These are phyloP conservation scores for Pythium coloratum DNA, from an alignment of 352 stramenopile species.

Conservation along the genomic window DNA sequence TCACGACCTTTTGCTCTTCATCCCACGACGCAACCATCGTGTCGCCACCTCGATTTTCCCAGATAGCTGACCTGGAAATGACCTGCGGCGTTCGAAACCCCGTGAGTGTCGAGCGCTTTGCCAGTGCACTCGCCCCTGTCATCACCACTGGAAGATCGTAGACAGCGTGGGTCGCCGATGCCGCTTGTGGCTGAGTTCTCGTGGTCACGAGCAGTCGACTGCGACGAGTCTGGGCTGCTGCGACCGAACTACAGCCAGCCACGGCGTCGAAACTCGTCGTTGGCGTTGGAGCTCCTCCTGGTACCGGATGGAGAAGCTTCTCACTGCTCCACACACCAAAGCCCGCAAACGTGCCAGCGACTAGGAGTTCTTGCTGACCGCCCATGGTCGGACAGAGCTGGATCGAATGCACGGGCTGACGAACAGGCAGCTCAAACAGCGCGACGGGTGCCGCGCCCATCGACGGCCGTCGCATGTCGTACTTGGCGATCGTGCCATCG, in stretches of 20 bases:
- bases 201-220: slow-evolving; percentile 19
- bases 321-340: slow-evolving; percentile 20
- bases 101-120: slow-evolving; percentile 10
- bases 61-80: slow-evolving; percentile 21
- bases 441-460: not conserved
- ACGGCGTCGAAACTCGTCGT: slow-evolving; percentile 9
- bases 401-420: slow-evolving; percentile 25
- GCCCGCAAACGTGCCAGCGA: slow-evolving; percentile 21
- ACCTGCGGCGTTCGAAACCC: slow-evolving; percentile 24
- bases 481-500: slow-evolving; percentile 22
- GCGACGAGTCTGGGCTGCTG: slow-evolving; percentile 2
- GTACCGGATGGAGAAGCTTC: not conserved
- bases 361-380: slow-evolving; percentile 13
- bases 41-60: slow-evolving; percentile 4
- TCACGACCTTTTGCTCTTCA: slow-evolving; percentile 18
- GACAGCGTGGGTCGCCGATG: slow-evolving; percentile 15
- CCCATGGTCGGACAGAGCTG: slow-evolving; percentile 10
- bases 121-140: not conserved
- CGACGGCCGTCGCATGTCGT: slow-evolving; percentile 23
- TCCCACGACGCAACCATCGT: slow-evolving; percentile 25
- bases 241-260: slow-evolving; percentile 13
- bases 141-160: slow-evolving; percentile 14
- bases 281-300: not conserved
- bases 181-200: slow-evolving; percentile 13
- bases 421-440: slow-evolving; percentile 15